Percentiles rank a stretch among this genome's conserved stretches.
phyloP scores from a whole-genome alignment of 1,284 basidiomycete genomes.

The Cutaneotrichosporon dermatis region DNA sequence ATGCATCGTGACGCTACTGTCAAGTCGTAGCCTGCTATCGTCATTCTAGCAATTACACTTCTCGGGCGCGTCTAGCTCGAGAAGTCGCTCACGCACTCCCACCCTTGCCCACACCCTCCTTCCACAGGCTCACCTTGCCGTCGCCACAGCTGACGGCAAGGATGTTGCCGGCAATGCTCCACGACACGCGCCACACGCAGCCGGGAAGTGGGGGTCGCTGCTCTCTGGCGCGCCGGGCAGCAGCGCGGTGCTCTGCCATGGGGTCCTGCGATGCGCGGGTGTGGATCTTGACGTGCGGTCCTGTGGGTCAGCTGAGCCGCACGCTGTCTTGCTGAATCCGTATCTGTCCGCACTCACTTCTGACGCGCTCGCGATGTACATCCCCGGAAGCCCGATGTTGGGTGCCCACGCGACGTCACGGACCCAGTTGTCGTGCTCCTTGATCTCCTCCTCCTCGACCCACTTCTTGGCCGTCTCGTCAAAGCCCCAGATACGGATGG shows the following conservation, averaged over 20 bases:
- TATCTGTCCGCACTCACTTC: conserved; percentile 56
- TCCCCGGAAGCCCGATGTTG: conserved; percentile 87
- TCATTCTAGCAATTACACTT: conserved; percentile 1
- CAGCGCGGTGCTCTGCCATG: conserved; percentile 81
- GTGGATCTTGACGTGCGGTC: conserved; percentile 95
- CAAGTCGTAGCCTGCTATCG: background rate
- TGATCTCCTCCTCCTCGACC: conserved; percentile 80
- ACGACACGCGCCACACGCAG: conserved; percentile 94
- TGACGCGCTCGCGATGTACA: conserved; percentile 91
- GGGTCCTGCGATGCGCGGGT: conserved; percentile 74
- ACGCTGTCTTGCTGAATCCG: background rate
- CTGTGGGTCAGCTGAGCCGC: conserved; percentile 41
- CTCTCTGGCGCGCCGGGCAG: conserved; percentile 59
- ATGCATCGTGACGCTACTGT: conserved; percentile 13
- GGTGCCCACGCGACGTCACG: conserved; percentile 97
- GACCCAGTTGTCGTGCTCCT: conserved; percentile 95
- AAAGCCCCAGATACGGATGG: conserved; percentile 90
- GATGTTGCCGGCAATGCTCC: conserved; percentile 94
- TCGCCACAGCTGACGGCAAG: conserved; percentile 96
- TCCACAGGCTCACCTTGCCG: conserved; percentile 97
- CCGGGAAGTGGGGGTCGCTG: conserved; percentile 72
- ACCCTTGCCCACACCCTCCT: conserved; percentile 93
- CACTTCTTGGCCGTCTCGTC: conserved; percentile 58
- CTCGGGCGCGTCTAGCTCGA: conserved; percentile 55
- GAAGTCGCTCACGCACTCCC: conserved; percentile 96